Base-by-base conservation (phyloP, 768 basidiomycete genomes). In the Boletus eberwhitei region DNA sequence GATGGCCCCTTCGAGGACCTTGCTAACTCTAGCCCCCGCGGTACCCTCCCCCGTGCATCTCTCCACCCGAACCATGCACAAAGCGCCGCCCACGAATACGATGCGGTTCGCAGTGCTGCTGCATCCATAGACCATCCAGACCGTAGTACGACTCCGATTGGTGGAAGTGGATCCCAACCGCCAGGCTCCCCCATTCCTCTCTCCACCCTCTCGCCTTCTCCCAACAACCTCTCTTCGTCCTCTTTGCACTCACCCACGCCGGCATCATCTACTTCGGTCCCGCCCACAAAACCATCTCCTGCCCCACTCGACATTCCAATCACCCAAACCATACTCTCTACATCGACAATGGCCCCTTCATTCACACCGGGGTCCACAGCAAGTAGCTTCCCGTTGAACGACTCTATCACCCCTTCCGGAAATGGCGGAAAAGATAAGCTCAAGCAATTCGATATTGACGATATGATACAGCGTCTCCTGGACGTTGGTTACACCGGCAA, bases 401-500 rank as follows among this genome's bases (percentile, higher is more conserved):
- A 79, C 36, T 53, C 79, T 5, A 50, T 70, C 26, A 60, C 65
- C 56, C 57, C 70, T 54, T 39, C 65, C n/a, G 77, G 75, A 32
- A 66, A 66, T 29, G 66, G 68, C 43, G 77, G 69, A 48, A 86
- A 83, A 71, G 82, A 81, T 51, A 86, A 79, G 72, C 75, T 77
- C 55, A 85, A 80, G 67, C 84, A 82, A 43, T 78, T 98, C 63
- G 97, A 99, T 72, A 85, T 98, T 53, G 96, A 98, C 73, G 95
- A 98, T 72, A 97, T 98, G 90, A 98, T 99, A 66, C 87, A 90
- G 67, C 86, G 96, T 48, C 81, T 99, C 43, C 79, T 99, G 60
- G 95, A 98, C 63, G 93, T 97, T 8, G 97, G 96, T 5, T 99
- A 98, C 71, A 92, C 90, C 6, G 96, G 95, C 71, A 99, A 98